Conservation (phyloP, 352 stramenopile species). For the Pythium volutum region DNA sequence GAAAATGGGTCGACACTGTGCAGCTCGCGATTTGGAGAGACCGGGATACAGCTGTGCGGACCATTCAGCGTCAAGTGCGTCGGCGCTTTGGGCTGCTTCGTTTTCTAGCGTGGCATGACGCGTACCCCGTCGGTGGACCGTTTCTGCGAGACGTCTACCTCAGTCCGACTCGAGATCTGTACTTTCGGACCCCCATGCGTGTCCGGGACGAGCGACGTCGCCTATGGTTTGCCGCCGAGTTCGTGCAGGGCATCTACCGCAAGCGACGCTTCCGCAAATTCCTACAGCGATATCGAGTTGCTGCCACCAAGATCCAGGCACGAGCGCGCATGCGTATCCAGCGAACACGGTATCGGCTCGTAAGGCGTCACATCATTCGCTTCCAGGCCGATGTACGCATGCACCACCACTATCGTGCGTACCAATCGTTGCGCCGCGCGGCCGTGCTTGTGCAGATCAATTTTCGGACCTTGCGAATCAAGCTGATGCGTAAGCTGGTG, state of each 20-base stretch:
- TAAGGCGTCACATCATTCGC: conserved; percentile 41
- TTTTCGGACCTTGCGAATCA: conserved; percentile 47
- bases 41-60: conserved; percentile 44
- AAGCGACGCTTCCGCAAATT: conserved; percentile 51
- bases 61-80: conserved; percentile 55
- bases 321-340: conserved; percentile 47
- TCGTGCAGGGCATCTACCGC: conserved; percentile 56
- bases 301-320: conserved; percentile 60
- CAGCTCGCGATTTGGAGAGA: conserved; percentile 58
- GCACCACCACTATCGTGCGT: conserved; percentile 40
- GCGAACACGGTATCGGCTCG: conserved; percentile 26
- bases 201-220: conserved; percentile 52
- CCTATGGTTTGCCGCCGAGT: conserved; percentile 55
- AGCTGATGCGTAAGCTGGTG: conserved; percentile 53
- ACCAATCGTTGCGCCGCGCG: conserved; percentile 39
- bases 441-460: conserved; percentile 54
- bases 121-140: conserved; percentile 36
- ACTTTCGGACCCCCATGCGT: conserved; percentile 43
- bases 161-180: conserved; percentile 31
- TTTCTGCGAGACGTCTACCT: conserved; percentile 62
- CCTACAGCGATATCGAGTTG: conserved; percentile 47
- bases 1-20: conserved; percentile 51
- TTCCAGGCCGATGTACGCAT: conserved; percentile 60
- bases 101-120: conserved; percentile 45
- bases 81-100: conserved; percentile 34